These are phyloP conservation scores for Crithidia mellificae DNA, from an alignment of 208 protist genomes.

Conservation along the genomic window DNA sequence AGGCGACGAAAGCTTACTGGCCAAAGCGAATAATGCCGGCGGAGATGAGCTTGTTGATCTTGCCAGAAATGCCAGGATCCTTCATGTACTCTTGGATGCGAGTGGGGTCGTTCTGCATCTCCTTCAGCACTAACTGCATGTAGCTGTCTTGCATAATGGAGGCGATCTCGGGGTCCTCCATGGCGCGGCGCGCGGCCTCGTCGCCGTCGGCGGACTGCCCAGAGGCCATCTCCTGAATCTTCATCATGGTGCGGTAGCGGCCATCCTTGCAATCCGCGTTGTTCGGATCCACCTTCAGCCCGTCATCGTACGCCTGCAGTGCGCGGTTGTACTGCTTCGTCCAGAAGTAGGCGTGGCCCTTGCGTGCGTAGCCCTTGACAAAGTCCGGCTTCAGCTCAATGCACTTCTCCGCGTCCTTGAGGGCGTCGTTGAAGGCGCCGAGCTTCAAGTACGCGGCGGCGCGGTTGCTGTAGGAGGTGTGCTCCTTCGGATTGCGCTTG, in stretches of 20 bases:
- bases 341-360: conserved; percentile 91
- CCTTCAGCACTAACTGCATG: conserved; percentile 90
- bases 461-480: conserved; percentile 95
- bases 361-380: conserved; percentile 92
- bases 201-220: conserved; percentile 83
- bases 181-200: conserved; percentile 87
- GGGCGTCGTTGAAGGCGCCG: conserved; percentile 91
- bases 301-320: conserved; percentile 95
- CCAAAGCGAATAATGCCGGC: conserved; percentile 95
- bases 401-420: conserved; percentile 96
- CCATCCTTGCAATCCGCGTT: conserved; percentile 92
- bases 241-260: conserved; percentile 85
- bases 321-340: conserved; percentile 97
- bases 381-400: conserved; percentile 95
- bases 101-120: conserved; percentile 91
- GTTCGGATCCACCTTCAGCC: conserved; percentile 91
- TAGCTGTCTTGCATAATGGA: conserved; percentile 92
- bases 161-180: conserved; percentile 95
- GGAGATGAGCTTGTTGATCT: conserved; percentile 96
- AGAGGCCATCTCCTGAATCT: conserved; percentile 91
- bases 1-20: conserved; percentile 16
- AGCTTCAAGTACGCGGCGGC: conserved; percentile 97
- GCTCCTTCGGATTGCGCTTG: conserved; percentile 93
- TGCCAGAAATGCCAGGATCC: conserved; percentile 86
- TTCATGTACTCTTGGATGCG: conserved; percentile 93